Percentiles rank a stretch among this genome's conserved stretches.
phyloP scores from a whole-genome alignment of 345 rosid genomes.

The Syzygium aqueum region DNA sequence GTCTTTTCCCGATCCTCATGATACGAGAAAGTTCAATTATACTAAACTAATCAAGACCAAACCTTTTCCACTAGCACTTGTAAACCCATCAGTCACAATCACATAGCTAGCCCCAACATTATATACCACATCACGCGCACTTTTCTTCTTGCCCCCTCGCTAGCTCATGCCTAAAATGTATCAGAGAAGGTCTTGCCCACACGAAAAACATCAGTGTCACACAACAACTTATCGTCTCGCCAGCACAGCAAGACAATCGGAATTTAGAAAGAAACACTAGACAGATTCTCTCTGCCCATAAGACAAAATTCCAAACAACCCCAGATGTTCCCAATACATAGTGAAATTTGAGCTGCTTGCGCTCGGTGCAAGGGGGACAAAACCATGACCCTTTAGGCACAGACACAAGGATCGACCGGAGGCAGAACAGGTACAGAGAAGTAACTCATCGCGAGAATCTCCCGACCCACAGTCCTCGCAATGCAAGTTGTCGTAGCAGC shows the following conservation, averaged over 20 bases:
- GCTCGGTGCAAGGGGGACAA: constrained; percentile 54
- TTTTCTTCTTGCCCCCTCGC: background rate
- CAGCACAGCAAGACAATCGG: background rate
- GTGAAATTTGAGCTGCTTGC: constrained; percentile 27
- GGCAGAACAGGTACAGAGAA: constrained; percentile 29
- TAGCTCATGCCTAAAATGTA: background rate
- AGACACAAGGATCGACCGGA: constrained; percentile 69
- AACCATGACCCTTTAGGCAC: constrained; percentile 87
- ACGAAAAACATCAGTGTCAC: background rate
- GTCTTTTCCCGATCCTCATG: background rate
- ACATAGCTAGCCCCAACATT: background rate
- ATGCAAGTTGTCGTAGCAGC: too few relatives aligned
- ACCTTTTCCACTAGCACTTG: background rate
- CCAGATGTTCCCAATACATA: background rate
- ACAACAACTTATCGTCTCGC: background rate
- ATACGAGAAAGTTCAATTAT: background rate
- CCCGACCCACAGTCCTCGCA: too few relatives aligned
- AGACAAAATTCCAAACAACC: background rate
- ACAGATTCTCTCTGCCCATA: background rate
- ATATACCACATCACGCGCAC: background rate
- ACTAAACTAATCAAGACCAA: background rate
- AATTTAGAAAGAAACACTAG: background rate
- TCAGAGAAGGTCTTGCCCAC: background rate
- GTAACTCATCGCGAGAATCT: too few relatives aligned
- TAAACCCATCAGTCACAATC: background rate